Evolutionary conservation across 2,329 filamentous ascomycete species (phyloP).

Genomic region (Arthrobotrys entomopaga): DNA sequence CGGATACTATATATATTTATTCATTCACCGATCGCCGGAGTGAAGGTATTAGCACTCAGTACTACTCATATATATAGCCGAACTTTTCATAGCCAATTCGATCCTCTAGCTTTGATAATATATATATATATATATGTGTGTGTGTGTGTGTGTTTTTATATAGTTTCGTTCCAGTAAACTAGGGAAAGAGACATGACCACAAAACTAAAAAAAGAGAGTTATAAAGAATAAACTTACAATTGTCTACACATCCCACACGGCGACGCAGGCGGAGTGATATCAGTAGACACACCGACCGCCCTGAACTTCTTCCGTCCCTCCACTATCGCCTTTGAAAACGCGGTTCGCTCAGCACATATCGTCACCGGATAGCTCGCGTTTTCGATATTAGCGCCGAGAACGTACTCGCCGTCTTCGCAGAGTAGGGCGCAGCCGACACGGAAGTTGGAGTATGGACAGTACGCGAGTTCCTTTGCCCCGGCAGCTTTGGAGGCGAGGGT

Average conservation of each 20-base stretch:
- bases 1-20: constrained; percentile 78
- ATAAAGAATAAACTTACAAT: constrained; percentile 70
- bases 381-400: constrained; percentile 88
- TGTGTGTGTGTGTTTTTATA: no score
- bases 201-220: background rate
- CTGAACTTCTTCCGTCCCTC: constrained; percentile 70
- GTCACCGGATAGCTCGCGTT: constrained; percentile 93
- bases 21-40: no score
- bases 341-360: constrained; percentile 95
- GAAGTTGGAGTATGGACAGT: constrained; percentile 94
- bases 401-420: constrained; percentile 67
- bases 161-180: no score
- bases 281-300: constrained; percentile 85
- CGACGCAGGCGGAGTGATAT: constrained; percentile 63
- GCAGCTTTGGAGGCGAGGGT: constrained; percentile 72
- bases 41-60: no score
- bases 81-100: no score
- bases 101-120: no score
- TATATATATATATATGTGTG: no score
- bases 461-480: constrained; percentile 79
- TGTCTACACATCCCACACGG: constrained; percentile 98
- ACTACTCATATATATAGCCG: no score
- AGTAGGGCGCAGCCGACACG: constrained; percentile 87
- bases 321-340: constrained; percentile 79
- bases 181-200: background rate